These are phyloP conservation scores for Lactarius psammicola DNA, from an alignment of 768 basidiomycete genomes.

Conservation along the genomic window DNA sequence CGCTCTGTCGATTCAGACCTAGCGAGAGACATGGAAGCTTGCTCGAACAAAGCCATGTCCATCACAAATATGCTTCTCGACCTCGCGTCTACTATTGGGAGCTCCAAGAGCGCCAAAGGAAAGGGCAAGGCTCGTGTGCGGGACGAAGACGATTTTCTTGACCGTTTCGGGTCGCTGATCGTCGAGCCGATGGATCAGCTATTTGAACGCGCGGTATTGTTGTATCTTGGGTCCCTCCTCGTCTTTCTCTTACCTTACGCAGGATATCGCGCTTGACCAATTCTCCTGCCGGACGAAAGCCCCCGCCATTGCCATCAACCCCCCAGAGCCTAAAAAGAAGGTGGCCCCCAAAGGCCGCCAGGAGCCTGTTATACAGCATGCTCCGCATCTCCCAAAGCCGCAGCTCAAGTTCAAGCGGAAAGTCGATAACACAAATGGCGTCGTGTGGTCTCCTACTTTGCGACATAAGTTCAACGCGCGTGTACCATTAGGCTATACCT, in stretches of 20 bases:
- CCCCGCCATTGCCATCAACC: slow-evolving; percentile 60
- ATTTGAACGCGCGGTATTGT: slow-evolving; percentile 78
- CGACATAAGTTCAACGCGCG: slow-evolving; percentile 79
- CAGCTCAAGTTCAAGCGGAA: slow-evolving; percentile 68
- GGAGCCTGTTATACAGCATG: slow-evolving; percentile 69
- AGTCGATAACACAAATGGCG: slow-evolving; percentile 53
- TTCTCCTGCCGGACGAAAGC: slow-evolving; percentile 67
- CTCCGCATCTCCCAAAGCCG: slow-evolving; percentile 74
- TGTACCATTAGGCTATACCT: slow-evolving; percentile 73
- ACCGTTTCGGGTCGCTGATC: slow-evolving; percentile 72
- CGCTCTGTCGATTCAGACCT: slow-evolving; percentile 77
- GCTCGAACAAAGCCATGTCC: slow-evolving; percentile 62
- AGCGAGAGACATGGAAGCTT: slow-evolving; percentile 65
- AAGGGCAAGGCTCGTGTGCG: slow-evolving; percentile 59
- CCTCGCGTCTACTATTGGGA: slow-evolving; percentile 47
- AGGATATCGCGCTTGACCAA: slow-evolving; percentile 86
- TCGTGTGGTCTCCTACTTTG: slow-evolving; percentile 68
- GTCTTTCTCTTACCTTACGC: slow-evolving; percentile 16
- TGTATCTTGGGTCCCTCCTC: neutral
- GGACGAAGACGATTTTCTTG: slow-evolving; percentile 78
- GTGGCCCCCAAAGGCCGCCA: slow-evolving; percentile 43
- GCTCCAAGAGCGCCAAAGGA: slow-evolving; percentile 36
- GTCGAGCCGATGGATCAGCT: slow-evolving; percentile 85
- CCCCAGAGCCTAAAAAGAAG: slow-evolving; percentile 37
- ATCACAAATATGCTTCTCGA: slow-evolving; percentile 64